Percentiles rank a stretch among this genome's conserved stretches.
Evolutionary conservation across 768 basidiomycete species (phyloP).

Genomic region (Russula compacta): DNA sequence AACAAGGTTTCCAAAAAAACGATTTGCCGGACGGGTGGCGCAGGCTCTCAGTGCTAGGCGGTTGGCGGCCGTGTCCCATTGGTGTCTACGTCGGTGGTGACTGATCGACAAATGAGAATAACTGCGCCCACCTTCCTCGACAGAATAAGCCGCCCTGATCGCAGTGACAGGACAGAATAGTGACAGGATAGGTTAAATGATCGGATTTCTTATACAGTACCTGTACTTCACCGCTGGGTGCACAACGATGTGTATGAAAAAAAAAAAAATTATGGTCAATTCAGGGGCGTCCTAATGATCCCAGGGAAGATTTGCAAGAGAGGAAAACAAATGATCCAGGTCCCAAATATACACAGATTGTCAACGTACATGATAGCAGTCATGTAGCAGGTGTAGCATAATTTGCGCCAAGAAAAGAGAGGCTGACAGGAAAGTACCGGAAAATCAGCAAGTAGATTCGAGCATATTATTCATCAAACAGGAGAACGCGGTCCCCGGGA

Average conservation of each 20-base stretch:
- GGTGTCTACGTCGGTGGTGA: slow-evolving; percentile 37
- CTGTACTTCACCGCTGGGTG: neutral
- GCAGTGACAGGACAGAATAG: neutral
- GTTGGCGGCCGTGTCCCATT: slow-evolving; percentile 63
- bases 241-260: neutral
- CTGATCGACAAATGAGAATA: too few species aligned
- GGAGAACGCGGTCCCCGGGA: neutral
- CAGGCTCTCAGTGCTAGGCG: slow-evolving; percentile 31
- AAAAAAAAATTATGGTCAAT: neutral
- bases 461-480: neutral
- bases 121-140: neutral
- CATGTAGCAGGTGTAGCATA: neutral
- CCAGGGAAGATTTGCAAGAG: neutral
- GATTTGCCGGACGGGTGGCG: slow-evolving; percentile 44
- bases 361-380: neutral
- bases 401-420: neutral
- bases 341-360: neutral
- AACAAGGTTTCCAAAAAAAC: neutral
- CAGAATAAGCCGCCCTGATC: neutral
- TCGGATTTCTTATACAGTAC: neutral
- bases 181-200: neutral
- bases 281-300: neutral
- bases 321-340: neutral
- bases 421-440: neutral
- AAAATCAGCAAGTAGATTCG: neutral